phyloP scores from a whole-genome alignment of 306 rosid genomes.

The Bauhinia variegata region DNA sequence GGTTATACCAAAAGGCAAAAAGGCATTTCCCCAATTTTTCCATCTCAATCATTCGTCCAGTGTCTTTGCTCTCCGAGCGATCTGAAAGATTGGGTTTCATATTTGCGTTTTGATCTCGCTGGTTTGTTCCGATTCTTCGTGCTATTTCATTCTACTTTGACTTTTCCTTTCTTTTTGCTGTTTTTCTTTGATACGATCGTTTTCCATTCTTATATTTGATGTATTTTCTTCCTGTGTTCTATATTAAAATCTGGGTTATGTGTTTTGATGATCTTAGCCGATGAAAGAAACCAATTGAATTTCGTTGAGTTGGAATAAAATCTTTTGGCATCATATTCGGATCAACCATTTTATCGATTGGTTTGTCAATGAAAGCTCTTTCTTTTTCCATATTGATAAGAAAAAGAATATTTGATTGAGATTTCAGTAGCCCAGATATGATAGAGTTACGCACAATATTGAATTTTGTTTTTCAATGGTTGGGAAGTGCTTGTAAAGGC shows the following conservation, averaged over 20 bases:
- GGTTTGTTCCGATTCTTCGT: constrained; percentile 44
- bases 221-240: not conserved
- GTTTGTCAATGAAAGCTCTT: not conserved
- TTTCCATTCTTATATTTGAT: not conserved
- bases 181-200: not conserved
- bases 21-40: not conserved
- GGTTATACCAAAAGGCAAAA: not conserved
- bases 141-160: not conserved
- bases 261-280: not conserved
- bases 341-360: not conserved
- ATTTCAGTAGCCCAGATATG: not conserved
- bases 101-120: constrained; percentile 28
- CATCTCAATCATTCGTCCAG: constrained; percentile 26
- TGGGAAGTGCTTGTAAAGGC: constrained; percentile 1
- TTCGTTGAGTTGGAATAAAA: not conserved
- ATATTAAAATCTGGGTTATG: not conserved
- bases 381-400: not conserved
- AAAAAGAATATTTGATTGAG: not conserved
- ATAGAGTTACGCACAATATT: not conserved
- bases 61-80: constrained; percentile 27
- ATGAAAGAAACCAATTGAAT: not conserved
- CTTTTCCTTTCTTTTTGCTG: not conserved
- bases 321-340: not conserved
- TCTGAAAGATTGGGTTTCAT: constrained; percentile 43
- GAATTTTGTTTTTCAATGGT: constrained; percentile 9